phyloP scores from a whole-genome alignment of 2,329 filamentous ascomycete genomes.

The Colletotrichum orchidophilum region DNA sequence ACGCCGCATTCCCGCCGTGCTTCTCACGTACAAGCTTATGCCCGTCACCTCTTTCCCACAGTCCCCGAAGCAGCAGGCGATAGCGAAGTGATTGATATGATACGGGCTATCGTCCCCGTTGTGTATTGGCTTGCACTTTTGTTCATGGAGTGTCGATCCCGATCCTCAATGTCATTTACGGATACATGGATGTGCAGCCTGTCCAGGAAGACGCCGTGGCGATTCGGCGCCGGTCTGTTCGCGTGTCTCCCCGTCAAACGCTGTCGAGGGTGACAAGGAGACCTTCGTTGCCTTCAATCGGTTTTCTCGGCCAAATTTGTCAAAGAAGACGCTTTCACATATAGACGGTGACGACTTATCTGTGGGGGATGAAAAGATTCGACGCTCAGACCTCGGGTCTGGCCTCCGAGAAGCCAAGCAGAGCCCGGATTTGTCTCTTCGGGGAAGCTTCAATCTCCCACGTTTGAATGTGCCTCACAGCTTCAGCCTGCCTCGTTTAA shows the following conservation, averaged over 20 bases:
- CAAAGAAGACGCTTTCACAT: neutral
- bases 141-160: constrained; percentile 60
- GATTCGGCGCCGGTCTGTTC: constrained; percentile 48
- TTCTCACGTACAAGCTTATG: constrained; percentile 65
- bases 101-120: constrained; percentile 49
- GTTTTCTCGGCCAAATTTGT: constrained; percentile 50
- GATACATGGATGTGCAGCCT: constrained; percentile 48
- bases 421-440: neutral
- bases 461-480: neutral
- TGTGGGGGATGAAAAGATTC: constrained; percentile 4
- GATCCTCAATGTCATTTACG: constrained; percentile 50
- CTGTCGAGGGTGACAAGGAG: constrained; percentile 46
- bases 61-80: constrained; percentile 44
- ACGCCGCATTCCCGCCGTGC: constrained; percentile 65
- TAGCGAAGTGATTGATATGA: constrained; percentile 44
- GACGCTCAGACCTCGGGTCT: constrained; percentile 12
- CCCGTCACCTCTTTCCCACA: constrained; percentile 55
- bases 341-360: constrained; percentile 7
- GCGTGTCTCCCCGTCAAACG: constrained; percentile 50
- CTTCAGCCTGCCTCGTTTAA: constrained; percentile 4
- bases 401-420: constrained; percentile 6
- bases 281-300: constrained; percentile 59
- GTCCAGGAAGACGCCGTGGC: constrained; percentile 53
- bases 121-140: constrained; percentile 53
- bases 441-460: constrained; percentile 15